Percentiles rank a stretch among this genome's conserved stretches.
Conservation (phyloP, 1,284 basidiomycete genomes). For the Mycena sp. region DNA sequence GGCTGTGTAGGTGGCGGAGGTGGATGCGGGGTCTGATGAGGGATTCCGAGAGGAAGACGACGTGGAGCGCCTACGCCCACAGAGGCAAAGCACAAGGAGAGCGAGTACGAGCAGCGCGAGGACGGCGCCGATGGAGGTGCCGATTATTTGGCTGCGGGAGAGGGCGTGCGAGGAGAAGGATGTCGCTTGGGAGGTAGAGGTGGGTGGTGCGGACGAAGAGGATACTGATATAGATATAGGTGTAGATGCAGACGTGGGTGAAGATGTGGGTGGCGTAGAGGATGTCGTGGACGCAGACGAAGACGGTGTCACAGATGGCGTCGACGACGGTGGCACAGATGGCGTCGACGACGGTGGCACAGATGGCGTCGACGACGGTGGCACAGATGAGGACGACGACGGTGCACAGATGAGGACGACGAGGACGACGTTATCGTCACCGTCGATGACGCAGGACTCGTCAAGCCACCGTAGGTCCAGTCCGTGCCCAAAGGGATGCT, state of each 20-base stretch:
- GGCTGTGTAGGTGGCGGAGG: slow-evolving; percentile 13
- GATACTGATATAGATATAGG: background rate
- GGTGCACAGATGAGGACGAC: no score
- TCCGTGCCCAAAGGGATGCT: slow-evolving; percentile 70
- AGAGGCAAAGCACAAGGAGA: slow-evolving; percentile 10
- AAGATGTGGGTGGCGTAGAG: slow-evolving; percentile 35
- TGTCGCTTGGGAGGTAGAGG: background rate
- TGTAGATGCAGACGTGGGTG: no score
- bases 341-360: no score
- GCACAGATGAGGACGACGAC: slow-evolving; percentile 19
- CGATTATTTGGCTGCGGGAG: slow-evolving; percentile 20
- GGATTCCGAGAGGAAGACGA: background rate
- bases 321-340: no score
- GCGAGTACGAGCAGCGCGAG: slow-evolving; percentile 21
- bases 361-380: no score
- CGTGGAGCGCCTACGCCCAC: no score
- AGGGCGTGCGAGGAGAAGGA: slow-evolving; percentile 6
- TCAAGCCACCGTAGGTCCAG: slow-evolving; percentile 73
- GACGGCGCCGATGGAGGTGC: slow-evolving; percentile 21
- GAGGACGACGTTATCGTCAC: slow-evolving; percentile 34
- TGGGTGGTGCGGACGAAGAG: background rate
- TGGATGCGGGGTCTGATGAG: background rate
- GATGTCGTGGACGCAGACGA: slow-evolving; percentile 37
- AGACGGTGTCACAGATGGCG: no score
- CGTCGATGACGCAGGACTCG: slow-evolving; percentile 52